Conservation (phyloP, 2,329 filamentous ascomycete genomes). For the Celoporthe dispersa region DNA sequence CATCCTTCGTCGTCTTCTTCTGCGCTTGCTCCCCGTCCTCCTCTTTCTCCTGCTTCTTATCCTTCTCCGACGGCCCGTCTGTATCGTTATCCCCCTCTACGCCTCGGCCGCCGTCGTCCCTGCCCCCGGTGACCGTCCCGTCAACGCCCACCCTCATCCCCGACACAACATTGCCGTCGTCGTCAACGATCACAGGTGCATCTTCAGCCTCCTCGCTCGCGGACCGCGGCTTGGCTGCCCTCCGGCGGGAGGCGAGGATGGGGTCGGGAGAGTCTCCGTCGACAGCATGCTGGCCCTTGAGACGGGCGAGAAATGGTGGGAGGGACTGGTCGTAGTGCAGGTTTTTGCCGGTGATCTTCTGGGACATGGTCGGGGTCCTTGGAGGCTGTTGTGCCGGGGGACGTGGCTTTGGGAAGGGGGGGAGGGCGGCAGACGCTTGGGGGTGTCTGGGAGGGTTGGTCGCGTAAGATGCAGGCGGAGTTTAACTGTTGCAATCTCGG, state of each 20-base stretch:
- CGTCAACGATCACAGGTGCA: constrained; percentile 74
- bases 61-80: background rate
- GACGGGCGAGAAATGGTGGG: constrained; percentile 63
- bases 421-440: background rate
- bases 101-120: constrained; percentile 19
- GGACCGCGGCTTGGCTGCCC: constrained; percentile 58
- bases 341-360: constrained; percentile 72
- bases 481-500: background rate
- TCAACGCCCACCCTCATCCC: constrained; percentile 45
- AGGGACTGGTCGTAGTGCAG: constrained; percentile 66
- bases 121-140: constrained; percentile 44
- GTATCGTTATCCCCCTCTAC: constrained; percentile 1
- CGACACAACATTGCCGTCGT: constrained; percentile 66
- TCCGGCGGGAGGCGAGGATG: constrained; percentile 53
- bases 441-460: background rate
- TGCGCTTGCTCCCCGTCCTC: constrained; percentile 38
- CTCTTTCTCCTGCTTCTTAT: constrained; percentile 12
- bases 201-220: constrained; percentile 76
- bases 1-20: constrained; percentile 42
- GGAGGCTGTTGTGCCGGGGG: background rate
- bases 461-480: background rate
- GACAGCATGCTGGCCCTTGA: constrained; percentile 58
- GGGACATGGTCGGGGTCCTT: constrained; percentile 44
- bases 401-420: constrained; percentile 25
- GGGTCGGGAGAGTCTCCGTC: constrained; percentile 55